phyloP scores from a whole-genome alignment of 441 rosid genomes.

The Francoa sonchifolia region DNA sequence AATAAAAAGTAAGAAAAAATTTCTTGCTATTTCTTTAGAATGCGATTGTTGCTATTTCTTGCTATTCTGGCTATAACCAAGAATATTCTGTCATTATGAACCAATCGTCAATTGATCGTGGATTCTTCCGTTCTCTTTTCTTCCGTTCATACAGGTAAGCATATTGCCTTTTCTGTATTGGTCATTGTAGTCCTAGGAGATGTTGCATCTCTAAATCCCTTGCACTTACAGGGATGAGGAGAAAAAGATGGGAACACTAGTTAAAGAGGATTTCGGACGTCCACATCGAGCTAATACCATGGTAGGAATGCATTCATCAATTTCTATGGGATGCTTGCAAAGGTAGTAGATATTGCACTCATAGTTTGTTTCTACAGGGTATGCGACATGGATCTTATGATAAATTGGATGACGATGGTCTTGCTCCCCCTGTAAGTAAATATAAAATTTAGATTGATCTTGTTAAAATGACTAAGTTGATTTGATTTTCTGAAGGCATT shows the following conservation, averaged over 20 bases:
- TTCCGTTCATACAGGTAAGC: conserved; percentile 86
- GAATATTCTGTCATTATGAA: conserved; percentile 99
- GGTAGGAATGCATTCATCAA: conserved; percentile 29
- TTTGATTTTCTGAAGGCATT: conserved; percentile 9
- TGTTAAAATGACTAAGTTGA: background rate
- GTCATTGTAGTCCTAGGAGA: conserved; percentile 2
- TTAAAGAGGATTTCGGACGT: conserved; percentile 95
- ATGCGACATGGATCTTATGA: conserved; percentile 99
- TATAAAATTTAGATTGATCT: background rate
- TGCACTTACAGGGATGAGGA: conserved; percentile 74
- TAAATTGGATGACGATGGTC: conserved; percentile 96
- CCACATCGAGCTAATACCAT: conserved; percentile 85
- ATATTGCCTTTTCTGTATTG: background rate
- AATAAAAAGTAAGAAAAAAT: too few species aligned
- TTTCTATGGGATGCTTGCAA: conserved; percentile 1
- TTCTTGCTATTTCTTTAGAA: conserved; percentile 54
- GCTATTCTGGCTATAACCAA: conserved; percentile 98
- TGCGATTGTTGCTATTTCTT: conserved; percentile 92
- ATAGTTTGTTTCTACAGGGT: conserved; percentile 44
- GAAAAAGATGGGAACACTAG: conserved; percentile 98
- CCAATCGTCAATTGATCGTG: conserved; percentile 94
- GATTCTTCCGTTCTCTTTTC: conserved; percentile 89
- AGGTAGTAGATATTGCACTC: conserved; percentile 12
- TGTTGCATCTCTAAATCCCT: conserved; percentile 10
- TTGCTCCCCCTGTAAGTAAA: conserved; percentile 84